A percentile compares a stretch with the other conserved stretches of the same genome.
Conservation (phyloP, 352 stramenopile species). For the Phytophthora melonis region DNA sequence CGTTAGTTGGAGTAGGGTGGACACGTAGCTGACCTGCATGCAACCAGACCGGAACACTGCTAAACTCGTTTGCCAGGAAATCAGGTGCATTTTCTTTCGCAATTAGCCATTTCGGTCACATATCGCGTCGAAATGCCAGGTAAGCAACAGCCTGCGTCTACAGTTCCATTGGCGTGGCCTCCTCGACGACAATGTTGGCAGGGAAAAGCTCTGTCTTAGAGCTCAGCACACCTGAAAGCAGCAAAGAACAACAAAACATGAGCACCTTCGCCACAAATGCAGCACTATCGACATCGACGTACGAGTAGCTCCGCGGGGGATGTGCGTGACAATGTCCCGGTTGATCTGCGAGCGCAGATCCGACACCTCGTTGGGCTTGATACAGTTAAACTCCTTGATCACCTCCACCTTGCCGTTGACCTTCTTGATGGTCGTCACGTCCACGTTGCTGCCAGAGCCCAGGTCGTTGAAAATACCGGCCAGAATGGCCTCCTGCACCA, state of each 20-base stretch:
- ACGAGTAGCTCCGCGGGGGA: conserved; percentile 85
- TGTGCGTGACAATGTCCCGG: conserved; percentile 84
- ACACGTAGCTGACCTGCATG: conserved; percentile 5
- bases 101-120: conserved; percentile 29
- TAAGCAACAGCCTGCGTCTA: conserved; percentile 47
- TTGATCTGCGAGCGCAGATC: conserved; percentile 90
- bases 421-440: conserved; percentile 96
- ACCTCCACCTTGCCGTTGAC: conserved; percentile 86
- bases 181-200: conserved; percentile 69
- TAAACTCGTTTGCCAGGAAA: conserved; percentile 24
- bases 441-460: conserved; percentile 96
- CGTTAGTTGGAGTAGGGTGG: conserved; percentile 15
- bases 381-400: conserved; percentile 92
- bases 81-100: conserved; percentile 42
- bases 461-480: conserved; percentile 99
- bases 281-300: too few relatives aligned
- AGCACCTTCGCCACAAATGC: conserved; percentile 9
- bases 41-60: conserved; percentile 7
- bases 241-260: conserved; percentile 2
- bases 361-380: conserved; percentile 93
- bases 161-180: conserved; percentile 82
- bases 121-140: conserved; percentile 22
- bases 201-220: conserved; percentile 81
- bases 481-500: conserved; percentile 97
- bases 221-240: conserved; percentile 63